Base-by-base conservation (phyloP, 805 yeast genomes). In the Debaryomyces castellii region DNA sequence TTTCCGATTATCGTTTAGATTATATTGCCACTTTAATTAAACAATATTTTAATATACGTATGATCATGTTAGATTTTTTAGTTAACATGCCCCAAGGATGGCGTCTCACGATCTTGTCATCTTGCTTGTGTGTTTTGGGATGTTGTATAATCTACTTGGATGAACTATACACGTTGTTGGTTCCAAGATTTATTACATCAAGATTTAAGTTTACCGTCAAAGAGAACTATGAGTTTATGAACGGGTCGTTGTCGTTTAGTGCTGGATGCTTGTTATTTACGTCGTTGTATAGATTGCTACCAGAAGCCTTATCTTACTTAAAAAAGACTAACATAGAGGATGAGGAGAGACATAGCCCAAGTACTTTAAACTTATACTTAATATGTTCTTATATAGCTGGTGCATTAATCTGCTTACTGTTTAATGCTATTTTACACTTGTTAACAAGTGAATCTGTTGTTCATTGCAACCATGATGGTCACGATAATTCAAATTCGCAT, bases 261-360 rank as follows among this genome's bases (percentile, higher is more conserved):
- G 74, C 92, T 0, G 98, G 99, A 0, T 88, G 96, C 21, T 74
- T 92, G 62, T 47, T 85, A 1, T 81, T 90, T 57, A 89, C 97
- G 0, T 80, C 96, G 0, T 66, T 92, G 41, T 86, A 81, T 67
- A 78, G 83, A 49, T 71, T 92, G 41, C 66, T 91, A n/a, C 97
- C 97, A 0, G 83, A 81, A 49, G 78, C 88, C 0, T 54, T 64
- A 33, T 57, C 59, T 1, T 82, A 85, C 54, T 67, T 85, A 28
- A 43, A 36, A 53, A 71, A 24, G 43, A 63, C 47, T n/a, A 46
- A 39, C 17, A 40, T 21, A 11, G 27, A 46, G n/a, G 37, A 16
- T 8, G 24, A 41, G 18, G 33, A 37, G 5, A 22, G 24, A 8
- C 48, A 37, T 4, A 42, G 51, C 34, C 34, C 40, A 9, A 50